These are phyloP conservation scores for Solanum gracilifrons DNA, from an alignment of 257 asterid genomes.

Conservation along the genomic window DNA sequence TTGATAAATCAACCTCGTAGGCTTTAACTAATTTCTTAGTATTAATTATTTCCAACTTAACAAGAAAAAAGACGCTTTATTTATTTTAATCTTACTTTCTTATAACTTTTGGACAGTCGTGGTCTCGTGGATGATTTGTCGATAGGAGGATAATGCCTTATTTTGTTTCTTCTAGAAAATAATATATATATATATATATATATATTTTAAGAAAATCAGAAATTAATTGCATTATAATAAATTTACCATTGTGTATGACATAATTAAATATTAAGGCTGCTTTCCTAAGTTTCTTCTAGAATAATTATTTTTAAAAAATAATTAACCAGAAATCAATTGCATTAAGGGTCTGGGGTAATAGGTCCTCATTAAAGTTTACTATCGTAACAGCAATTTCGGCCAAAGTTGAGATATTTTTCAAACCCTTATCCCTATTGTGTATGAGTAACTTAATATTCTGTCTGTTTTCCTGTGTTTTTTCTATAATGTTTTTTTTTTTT, in stretches of 20 bases:
- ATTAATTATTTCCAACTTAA: not conserved
- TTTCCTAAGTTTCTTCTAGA: no score
- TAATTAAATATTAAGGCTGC: no score
- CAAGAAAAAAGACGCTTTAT: not conserved
- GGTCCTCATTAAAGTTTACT: no score
- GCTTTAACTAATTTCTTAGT: not conserved
- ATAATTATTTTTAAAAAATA: no score
- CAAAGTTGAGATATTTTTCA: no score
- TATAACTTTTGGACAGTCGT: not conserved
- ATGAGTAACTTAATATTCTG: not conserved
- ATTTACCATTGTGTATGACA: not conserved
- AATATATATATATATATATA: no score
- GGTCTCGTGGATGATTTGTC: not conserved
- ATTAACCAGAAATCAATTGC: no score
- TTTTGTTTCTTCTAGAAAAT: not conserved
- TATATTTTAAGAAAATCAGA: not conserved
- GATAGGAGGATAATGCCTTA: not conserved
- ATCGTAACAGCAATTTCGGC: no score
- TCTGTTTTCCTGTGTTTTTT: not conserved
- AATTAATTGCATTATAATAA: not conserved
- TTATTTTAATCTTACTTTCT: not conserved
- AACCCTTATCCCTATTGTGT: no score
- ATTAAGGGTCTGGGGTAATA: no score
- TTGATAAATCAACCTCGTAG: conserved; percentile 12
- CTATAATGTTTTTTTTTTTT: not conserved